Percentiles rank a stretch among this genome's conserved stretches.
Evolutionary conservation across 352 stramenopile species (phyloP).

Genomic region (Globisporangium cylindrosporum): DNA sequence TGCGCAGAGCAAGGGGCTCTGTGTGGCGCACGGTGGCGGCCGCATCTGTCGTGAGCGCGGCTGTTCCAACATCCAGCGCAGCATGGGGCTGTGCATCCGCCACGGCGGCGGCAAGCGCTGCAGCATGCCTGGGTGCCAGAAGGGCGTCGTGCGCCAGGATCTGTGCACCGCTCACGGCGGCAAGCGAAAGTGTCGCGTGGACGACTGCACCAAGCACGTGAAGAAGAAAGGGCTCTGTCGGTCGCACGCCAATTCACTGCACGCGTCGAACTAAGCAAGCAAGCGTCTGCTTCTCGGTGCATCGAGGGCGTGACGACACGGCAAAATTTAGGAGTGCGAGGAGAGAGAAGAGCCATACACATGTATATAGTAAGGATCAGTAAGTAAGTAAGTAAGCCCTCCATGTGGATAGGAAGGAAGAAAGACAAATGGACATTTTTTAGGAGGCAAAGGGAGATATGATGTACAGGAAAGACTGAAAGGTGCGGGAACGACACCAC

Average conservation of each 20-base stretch:
- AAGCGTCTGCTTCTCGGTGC: not conserved
- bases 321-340: not conserved
- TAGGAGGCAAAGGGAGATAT: not conserved
- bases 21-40: slow-evolving; percentile 78
- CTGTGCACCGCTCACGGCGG: slow-evolving; percentile 85
- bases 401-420: not conserved
- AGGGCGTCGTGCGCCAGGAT: slow-evolving; percentile 83
- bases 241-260: slow-evolving; percentile 72
- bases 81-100: slow-evolving; percentile 75
- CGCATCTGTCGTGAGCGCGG: slow-evolving; percentile 77
- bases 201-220: slow-evolving; percentile 82
- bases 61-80: slow-evolving; percentile 85
- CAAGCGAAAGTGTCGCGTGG: slow-evolving; percentile 79
- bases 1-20: slow-evolving; percentile 79
- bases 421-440: slow-evolving; percentile 1
- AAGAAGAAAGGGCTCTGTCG: slow-evolving; percentile 84
- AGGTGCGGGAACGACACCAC: not conserved
- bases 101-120: slow-evolving; percentile 80
- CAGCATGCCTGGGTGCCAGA: slow-evolving; percentile 72
- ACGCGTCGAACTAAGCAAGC: slow-evolving; percentile 20
- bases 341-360: not conserved
- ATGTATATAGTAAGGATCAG: not conserved
- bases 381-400: not conserved
- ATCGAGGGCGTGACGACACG: not conserved
- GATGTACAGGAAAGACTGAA: not conserved